phyloP scores from a whole-genome alignment of 768 basidiomycete species.

The Tricholoma flavovirens region DNA sequence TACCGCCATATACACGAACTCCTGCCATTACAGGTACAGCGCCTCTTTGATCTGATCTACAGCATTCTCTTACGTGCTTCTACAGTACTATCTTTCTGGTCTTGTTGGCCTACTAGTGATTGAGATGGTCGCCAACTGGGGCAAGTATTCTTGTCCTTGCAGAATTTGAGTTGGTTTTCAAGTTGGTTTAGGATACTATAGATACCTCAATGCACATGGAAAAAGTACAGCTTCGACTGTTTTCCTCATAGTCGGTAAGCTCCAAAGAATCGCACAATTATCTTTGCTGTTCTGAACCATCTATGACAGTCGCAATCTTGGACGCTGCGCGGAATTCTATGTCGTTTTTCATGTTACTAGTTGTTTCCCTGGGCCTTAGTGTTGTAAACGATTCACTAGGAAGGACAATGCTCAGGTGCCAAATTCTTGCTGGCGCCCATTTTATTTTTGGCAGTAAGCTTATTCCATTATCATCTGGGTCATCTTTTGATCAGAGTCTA shows the following conservation, averaged over 20 bases:
- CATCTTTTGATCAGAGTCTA: conserved; percentile 2
- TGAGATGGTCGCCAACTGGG: conserved; percentile 93
- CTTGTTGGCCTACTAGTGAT: conserved; percentile 82
- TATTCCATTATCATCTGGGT: not conserved
- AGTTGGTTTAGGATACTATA: conserved; percentile 67
- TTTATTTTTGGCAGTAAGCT: conserved; percentile 89
- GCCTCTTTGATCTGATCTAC: not conserved
- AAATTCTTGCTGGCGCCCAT: conserved; percentile 76
- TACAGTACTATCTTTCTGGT: conserved; percentile 85
- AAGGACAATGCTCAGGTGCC: conserved; percentile 75
- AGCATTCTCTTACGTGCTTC: not conserved
- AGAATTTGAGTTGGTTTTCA: conserved; percentile 4
- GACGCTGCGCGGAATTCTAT: conserved; percentile 93
- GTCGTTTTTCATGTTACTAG: conserved; percentile 91
- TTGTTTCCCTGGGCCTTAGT: conserved; percentile 88
- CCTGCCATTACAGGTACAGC: conserved; percentile 73
- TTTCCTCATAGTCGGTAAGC: conserved; percentile 89
- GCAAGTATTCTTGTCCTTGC: conserved; percentile 31
- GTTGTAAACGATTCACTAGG: conserved; percentile 90
- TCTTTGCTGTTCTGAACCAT: conserved; percentile 1
- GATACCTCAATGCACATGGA: conserved; percentile 88
- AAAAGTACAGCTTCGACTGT: conserved; percentile 67
- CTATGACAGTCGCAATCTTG: conserved; percentile 71
- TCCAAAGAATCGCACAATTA: not conserved
- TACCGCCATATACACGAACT: conserved; percentile 77